Evolutionary conservation across 2,329 filamentous ascomycete genomes (phyloP), one percentile per base, ranked within the genome.

Genomic region (Pleurostoma richardsiae): DNA sequence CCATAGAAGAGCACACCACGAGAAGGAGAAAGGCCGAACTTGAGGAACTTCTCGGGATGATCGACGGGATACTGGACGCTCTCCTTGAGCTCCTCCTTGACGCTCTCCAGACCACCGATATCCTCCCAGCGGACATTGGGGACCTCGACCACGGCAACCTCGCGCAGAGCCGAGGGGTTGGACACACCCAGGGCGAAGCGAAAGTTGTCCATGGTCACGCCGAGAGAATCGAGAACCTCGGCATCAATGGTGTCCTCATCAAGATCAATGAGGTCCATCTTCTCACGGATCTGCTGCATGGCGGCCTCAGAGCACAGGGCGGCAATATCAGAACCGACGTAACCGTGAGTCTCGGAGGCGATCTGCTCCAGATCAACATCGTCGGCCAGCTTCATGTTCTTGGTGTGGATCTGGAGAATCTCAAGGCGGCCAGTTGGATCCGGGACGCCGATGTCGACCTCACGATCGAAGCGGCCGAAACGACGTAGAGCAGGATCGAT

Each of bases 181-280:
- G 91, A 96, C 51, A 96, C 91, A 61, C 94, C 94, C 43, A 99
- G 87, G 51, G 94, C 92, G 62, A 96, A 99, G 60, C 91, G 88
- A 89, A 99, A 99, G 82, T 99, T 99, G 72, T 99, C 94, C 90
- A 97, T 97, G 52, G 94, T 99, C 42, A 99, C 94, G 67, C 94
- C 94, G 41, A 99, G 84, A 41, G 94, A 97, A 73, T 99, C 94
- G 46, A 99, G 82, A 44, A 99, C 94, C 75, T 99, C 94, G 30
- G 94, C 94, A 61, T 99, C 94, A 53, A 99, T 99, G 52, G 94
- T 99, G 64, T 99, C 94, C 74, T 99, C 94, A 55, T 99, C 94
- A 31, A 99, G 81, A 71, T 99, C 94, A 58, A 99, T 99, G 54
- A 99, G 82, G 66, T 99, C 94, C 94, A 99, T 99, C 86, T 99